phyloP scores from a whole-genome alignment of 768 basidiomycete genomes.

The Boletus edulis region DNA sequence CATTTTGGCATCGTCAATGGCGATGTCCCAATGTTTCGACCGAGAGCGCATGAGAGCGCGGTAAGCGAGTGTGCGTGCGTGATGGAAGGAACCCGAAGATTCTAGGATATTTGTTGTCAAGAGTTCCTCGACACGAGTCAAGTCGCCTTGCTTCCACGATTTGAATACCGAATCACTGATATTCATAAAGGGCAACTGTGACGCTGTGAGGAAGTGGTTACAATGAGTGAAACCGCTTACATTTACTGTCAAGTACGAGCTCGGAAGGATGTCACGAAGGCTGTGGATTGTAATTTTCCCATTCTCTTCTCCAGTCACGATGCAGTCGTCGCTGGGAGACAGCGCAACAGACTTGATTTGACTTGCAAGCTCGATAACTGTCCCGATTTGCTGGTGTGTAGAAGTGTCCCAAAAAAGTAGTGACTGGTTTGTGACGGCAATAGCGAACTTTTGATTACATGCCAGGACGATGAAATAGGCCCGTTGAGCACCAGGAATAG shows the following conservation, averaged over 20 bases:
- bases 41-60: neutral
- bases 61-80: neutral
- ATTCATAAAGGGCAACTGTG: neutral
- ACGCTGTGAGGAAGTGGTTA: neutral
- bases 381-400: neutral
- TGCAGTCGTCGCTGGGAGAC: neutral
- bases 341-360: neutral
- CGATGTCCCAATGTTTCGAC: neutral
- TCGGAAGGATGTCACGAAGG: neutral
- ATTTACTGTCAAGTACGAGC: neutral
- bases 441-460: no score
- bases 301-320: neutral
- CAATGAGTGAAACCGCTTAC: neutral
- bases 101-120: neutral
- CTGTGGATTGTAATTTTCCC: neutral
- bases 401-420: conserved; percentile 1
- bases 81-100: neutral
- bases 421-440: neutral
- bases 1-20: conserved; percentile 5
- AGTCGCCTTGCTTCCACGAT: neutral
- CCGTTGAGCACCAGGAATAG: no score
- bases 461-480: neutral
- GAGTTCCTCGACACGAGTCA: neutral
- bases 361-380: no score
- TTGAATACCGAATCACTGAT: neutral